phyloP scores from a whole-genome alignment of 805 yeast species.

The Yarrowia sp. region DNA sequence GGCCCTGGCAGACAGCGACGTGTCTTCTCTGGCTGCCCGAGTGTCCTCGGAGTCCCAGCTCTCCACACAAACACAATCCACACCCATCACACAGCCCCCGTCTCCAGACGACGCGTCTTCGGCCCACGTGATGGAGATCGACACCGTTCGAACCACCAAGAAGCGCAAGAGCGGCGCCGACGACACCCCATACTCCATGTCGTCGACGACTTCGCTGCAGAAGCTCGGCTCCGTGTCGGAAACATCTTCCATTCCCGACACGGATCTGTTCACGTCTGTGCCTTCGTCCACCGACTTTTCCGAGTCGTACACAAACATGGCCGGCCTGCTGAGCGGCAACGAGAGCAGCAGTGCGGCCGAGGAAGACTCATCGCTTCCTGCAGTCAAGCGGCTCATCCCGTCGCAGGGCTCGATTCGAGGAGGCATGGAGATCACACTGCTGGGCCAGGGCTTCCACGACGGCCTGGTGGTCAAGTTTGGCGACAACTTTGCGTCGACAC shows the following conservation, averaged over 20 bases:
- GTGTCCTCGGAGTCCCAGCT: conserved; percentile 27
- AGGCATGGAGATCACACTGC: conserved; percentile 90
- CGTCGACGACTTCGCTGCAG: conserved; percentile 35
- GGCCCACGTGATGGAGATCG: background rate
- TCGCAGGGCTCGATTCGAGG: conserved; percentile 96
- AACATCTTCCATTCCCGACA: background rate
- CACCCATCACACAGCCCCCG: background rate
- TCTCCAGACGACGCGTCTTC: background rate
- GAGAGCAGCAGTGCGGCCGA: conserved; percentile 29
- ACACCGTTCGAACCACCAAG: conserved; percentile 12
- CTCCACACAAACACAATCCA: conserved; percentile 3
- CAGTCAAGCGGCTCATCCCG: conserved; percentile 88
- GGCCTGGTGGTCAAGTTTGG: conserved; percentile 90
- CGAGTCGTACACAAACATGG: conserved; percentile 18
- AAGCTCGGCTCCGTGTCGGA: conserved; percentile 37
- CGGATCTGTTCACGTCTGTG: conserved; percentile 25
- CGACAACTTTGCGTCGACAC: conserved; percentile 66
- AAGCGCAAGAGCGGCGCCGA: conserved; percentile 21
- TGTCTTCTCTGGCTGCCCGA: conserved; percentile 5
- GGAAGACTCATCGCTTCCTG: conserved; percentile 52
- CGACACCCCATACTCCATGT: conserved; percentile 18
- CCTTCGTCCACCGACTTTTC: conserved; percentile 31
- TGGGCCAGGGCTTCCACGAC: conserved; percentile 85
- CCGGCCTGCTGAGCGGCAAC: conserved; percentile 28
- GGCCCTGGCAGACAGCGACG: conserved; percentile 43